A percentile compares a stretch with the other conserved stretches of the same genome.
Conservation (phyloP, 148 eudicot species). For the Polygonum aviculare region DNA sequence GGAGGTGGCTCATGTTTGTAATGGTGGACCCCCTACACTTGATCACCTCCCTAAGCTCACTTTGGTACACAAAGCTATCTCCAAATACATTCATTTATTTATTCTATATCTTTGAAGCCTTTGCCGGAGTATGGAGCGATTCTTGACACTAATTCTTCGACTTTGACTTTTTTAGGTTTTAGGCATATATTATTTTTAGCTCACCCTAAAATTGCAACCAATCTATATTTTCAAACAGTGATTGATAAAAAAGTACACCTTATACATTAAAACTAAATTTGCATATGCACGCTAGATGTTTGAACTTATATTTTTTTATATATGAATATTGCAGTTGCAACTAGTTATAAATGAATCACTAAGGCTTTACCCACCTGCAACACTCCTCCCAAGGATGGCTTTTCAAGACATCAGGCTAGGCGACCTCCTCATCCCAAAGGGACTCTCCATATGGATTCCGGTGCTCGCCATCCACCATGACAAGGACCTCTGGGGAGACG, state of each 20-base stretch:
- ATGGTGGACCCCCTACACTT: constrained; percentile 35
- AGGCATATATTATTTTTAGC: too few species aligned
- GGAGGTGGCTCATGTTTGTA: constrained; percentile 32
- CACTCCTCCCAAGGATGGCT: constrained; percentile 81
- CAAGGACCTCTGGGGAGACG: constrained; percentile 25
- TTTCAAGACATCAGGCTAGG: constrained; percentile 27
- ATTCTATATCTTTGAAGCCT: too few species aligned
- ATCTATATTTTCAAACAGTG: too few species aligned
- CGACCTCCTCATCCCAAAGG: constrained; percentile 25
- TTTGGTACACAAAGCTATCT: constrained; percentile 30
- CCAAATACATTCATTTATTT: not conserved
- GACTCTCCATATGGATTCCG: constrained; percentile 91
- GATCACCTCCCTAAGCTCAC: constrained; percentile 78
- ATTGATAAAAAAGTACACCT: too few species aligned
- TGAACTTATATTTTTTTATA: not conserved
- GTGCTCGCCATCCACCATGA: constrained; percentile 80
- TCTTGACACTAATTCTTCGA: too few species aligned
- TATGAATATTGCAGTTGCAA: constrained; percentile 39
- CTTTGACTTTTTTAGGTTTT: too few species aligned
- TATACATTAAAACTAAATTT: too few species aligned
- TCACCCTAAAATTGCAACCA: too few species aligned
- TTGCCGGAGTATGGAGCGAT: too few species aligned
- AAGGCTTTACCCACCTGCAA: constrained; percentile 84
- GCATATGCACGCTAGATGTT: too few species aligned
- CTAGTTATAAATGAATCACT: constrained; percentile 83